A percentile compares a stretch with the other conserved stretches of the same genome.
These are phyloP conservation scores for Dryas alaskensis DNA, from an alignment of 306 rosid species.

Conservation along the genomic window DNA sequence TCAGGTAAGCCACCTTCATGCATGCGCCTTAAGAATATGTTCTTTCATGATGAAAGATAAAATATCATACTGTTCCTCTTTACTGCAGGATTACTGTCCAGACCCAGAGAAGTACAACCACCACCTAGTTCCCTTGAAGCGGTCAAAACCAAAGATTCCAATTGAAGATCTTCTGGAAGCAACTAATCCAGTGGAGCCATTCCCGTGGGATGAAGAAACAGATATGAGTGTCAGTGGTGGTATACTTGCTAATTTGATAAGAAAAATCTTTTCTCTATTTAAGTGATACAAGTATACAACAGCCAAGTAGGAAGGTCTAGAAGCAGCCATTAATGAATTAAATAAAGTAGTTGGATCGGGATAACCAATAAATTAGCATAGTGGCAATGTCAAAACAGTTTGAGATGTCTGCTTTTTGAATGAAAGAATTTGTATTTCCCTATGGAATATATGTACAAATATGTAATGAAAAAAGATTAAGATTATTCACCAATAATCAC, in stretches of 20 bases:
- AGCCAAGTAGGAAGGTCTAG: slow-evolving; percentile 13
- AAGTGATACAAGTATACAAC: slow-evolving; percentile 10
- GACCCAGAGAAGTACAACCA: slow-evolving; percentile 53
- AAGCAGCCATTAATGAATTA: slow-evolving; percentile 10
- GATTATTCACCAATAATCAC: slow-evolving; percentile 53
- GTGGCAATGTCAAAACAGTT: slow-evolving; percentile 25
- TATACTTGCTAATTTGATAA: slow-evolving; percentile 22
- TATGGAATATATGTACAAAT: slow-evolving; percentile 4
- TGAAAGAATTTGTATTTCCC: slow-evolving; percentile 18
- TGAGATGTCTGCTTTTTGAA: slow-evolving; percentile 6
- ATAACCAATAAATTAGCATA: slow-evolving; percentile 16
- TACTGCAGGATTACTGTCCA: slow-evolving; percentile 55
- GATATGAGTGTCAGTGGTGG: slow-evolving; percentile 61
- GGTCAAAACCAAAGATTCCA: slow-evolving; percentile 52
- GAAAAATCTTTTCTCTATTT: slow-evolving; percentile 33
- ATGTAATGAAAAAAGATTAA: neutral
- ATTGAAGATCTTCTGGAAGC: slow-evolving; percentile 55
- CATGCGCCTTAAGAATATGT: slow-evolving; percentile 13
- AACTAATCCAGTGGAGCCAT: slow-evolving; percentile 56
- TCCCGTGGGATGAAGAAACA: slow-evolving; percentile 65
- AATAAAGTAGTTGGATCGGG: slow-evolving; percentile 27
- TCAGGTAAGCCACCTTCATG: slow-evolving; percentile 53
- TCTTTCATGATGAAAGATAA: slow-evolving; percentile 9
- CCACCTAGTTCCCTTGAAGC: slow-evolving; percentile 47
- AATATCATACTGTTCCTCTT: neutral